Conservation (phyloP, 495 filamentous ascomycete species). For the Lophiotrema nucula region DNA sequence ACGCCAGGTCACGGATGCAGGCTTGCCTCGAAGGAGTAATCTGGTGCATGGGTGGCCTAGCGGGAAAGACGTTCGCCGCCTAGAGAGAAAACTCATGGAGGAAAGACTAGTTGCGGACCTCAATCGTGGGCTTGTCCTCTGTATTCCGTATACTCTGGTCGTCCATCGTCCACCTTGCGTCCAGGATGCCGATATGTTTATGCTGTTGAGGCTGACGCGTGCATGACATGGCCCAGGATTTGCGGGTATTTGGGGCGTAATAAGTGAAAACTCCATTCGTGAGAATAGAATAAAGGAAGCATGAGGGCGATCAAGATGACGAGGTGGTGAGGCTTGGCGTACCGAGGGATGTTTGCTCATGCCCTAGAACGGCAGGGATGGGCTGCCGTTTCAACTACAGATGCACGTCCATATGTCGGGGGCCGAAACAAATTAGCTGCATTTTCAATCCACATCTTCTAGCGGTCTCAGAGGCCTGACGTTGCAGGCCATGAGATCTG, state of each 20-base stretch:
- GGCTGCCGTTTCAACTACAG: conserved; percentile 24
- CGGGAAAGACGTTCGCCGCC: not conserved
- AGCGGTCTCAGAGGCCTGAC: conserved; percentile 12
- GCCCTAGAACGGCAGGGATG: not conserved
- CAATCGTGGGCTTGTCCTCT: conserved; percentile 1
- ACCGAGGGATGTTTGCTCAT: not conserved
- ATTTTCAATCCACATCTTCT: not conserved
- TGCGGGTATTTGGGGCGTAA: too few species aligned
- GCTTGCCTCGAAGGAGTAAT: conserved; percentile 4
- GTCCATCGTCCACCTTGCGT: too few species aligned
- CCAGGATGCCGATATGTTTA: too few species aligned
- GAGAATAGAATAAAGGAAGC: not conserved
- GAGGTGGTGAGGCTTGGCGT: conserved; percentile 4
- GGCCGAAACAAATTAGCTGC: conserved; percentile 26
- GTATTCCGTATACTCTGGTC: not conserved
- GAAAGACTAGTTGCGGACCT: conserved; percentile 11
- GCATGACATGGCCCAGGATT: not conserved
- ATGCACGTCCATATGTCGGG: conserved; percentile 16
- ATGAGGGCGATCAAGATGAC: not conserved
- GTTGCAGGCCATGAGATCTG: conserved; percentile 9
- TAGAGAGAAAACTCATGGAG: not conserved
- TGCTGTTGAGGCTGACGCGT: not conserved
- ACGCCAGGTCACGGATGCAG: not conserved
- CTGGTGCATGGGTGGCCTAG: conserved; percentile 15
- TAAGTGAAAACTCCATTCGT: too few species aligned